Evolutionary conservation across 139 green algal species (phyloP).

Genomic region (Micractinium conductrix): DNA sequence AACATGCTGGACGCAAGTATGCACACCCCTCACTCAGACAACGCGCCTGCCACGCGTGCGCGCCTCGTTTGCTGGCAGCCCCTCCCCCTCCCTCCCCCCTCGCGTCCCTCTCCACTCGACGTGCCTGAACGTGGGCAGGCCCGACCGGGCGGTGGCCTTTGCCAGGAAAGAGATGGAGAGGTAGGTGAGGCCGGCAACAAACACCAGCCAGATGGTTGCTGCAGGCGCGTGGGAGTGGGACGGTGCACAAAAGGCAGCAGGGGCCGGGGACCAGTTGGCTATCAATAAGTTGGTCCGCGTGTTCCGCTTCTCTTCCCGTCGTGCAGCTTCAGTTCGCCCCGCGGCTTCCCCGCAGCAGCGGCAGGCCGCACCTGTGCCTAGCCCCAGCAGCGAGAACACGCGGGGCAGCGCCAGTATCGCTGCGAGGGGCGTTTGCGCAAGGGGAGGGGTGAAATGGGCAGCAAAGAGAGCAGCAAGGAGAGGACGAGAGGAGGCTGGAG

Average conservation of each 20-base stretch:
- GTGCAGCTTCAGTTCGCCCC: too few species aligned
- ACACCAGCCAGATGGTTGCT: conserved; percentile 20
- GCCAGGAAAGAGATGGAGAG: conserved; percentile 25
- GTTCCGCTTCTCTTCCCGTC: too few species aligned
- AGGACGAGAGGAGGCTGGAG: too few species aligned
- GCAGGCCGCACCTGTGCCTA: conserved; percentile 13
- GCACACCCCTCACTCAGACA: too few species aligned
- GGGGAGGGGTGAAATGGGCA: neutral
- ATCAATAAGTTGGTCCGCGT: too few species aligned
- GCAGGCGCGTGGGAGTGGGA: too few species aligned
- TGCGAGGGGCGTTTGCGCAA: neutral
- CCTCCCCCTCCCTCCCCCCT: neutral
- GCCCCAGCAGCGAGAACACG: conserved; percentile 26
- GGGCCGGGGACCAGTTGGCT: too few species aligned
- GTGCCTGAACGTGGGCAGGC: conserved; percentile 35
- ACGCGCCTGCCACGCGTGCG: too few species aligned
- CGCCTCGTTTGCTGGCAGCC: neutral
- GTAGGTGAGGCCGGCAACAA: conserved; percentile 24
- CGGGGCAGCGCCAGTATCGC: conserved; percentile 40
- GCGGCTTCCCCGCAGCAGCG: too few species aligned
- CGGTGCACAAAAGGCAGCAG: too few species aligned
- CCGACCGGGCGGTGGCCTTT: conserved; percentile 31
- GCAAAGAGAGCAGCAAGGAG: neutral
- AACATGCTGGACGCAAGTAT: neutral
- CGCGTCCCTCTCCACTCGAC: too few species aligned